phyloP scores from a whole-genome alignment of 2,329 filamentous ascomycete species.

The Cyclaneusma minus region DNA sequence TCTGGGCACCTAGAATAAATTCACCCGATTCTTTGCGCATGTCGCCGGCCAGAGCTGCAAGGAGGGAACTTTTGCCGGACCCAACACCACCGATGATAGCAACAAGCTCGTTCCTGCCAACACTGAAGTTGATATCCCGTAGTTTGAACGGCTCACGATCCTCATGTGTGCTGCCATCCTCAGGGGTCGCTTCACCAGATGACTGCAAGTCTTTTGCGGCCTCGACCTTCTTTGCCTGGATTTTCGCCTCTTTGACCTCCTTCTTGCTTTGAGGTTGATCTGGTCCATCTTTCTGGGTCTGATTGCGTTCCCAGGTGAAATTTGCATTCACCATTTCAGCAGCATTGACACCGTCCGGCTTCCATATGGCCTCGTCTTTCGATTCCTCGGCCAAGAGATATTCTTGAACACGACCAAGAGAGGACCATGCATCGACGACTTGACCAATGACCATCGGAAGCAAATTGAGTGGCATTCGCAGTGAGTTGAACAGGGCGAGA shows the following conservation, averaged over 20 bases:
- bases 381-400: conserved; percentile 79
- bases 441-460: conserved; percentile 79
- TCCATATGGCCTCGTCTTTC: conserved; percentile 46
- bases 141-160: conserved; percentile 54
- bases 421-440: conserved; percentile 77
- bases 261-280: conserved; percentile 29
- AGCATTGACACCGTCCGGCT: conserved; percentile 46
- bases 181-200: conserved; percentile 28
- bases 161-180: conserved; percentile 39
- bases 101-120: conserved; percentile 61
- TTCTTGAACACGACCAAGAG: conserved; percentile 71
- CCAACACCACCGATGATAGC: conserved; percentile 84
- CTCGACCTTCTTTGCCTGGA: conserved; percentile 29
- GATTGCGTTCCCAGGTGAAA: conserved; percentile 76
- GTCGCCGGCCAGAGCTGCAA: conserved; percentile 81
- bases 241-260: conserved; percentile 22
- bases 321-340: conserved; percentile 56
- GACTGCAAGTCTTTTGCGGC: conserved; percentile 23
- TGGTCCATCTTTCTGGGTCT: conserved; percentile 35
- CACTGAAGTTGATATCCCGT: conserved; percentile 47
- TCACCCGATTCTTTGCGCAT: conserved; percentile 74
- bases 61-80: conserved; percentile 77
- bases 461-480: conserved; percentile 75
- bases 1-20: conserved; percentile 59
- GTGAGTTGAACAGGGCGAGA: conserved; percentile 74